Evolutionary conservation across 2,329 filamentous ascomycete species (phyloP), one percentile per base, ranked within the genome.

Genomic region (Calcarisporium arbuscula): DNA sequence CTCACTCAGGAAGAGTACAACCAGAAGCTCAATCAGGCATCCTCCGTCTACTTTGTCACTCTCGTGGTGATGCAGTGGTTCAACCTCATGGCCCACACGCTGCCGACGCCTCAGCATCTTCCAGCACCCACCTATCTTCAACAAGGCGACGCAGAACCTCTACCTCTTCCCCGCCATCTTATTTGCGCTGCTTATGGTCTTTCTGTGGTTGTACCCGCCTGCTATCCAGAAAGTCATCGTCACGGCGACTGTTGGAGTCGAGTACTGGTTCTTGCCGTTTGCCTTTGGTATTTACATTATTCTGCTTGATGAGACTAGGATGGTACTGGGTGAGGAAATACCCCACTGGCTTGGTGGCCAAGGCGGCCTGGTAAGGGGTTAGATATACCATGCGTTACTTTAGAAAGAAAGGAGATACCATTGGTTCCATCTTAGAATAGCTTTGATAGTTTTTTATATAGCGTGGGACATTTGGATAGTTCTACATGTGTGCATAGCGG

Each of bases 21-120:
- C 0, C 55, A 62, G 19, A 68, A 74, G 42, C 60, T 82, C 17
- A 81, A 80, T 42, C 68, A 73, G 40, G 82, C 81, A 0, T 81
- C 74, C 23, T 83, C 78, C 12, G 80, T 90, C 40, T 89, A 89
- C 57, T 89, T 89, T 48, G 74, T 88, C 45, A 89, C 80, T 39
- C 63, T 90, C 16, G 84, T 90, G 3, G 78, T 89, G 31, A 86
- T 89, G 82, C 81, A 85, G 67, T 80, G 79, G 67, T 87, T 87
- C 65, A 85, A 82, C 51, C 65, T 88, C 5, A 71, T 88, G 50
- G 77, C 78, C n/a, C 2, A 68, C 84, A 5, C 70, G 82, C 12
- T 89, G 77, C 2, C 67, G 79, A 2, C 67, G 74, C 2, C 65
- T 82, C 16, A 74, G 74, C 36, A 74, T 89, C 43, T 78, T 89